Evolutionary conservation across 2,329 filamentous ascomycete species (phyloP).

Genomic region (Penicillium nordicum): DNA sequence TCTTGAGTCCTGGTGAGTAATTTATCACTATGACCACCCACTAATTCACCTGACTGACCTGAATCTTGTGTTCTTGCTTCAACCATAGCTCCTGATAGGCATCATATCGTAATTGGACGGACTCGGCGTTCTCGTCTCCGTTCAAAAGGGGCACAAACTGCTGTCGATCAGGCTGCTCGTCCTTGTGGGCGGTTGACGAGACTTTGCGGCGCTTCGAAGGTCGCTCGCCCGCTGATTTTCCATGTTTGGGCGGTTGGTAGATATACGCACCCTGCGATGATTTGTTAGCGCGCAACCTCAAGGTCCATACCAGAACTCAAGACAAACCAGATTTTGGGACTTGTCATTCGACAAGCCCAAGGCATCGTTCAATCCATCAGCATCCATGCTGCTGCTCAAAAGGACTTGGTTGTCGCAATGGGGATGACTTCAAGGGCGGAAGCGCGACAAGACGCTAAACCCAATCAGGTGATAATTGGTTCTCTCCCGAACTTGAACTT

Average conservation of each 20-base stretch:
- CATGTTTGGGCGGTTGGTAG: constrained; percentile 53
- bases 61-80: constrained; percentile 38
- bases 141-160: constrained; percentile 41
- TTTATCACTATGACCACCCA: neutral
- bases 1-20: constrained; percentile 22
- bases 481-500: constrained; percentile 23
- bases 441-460: constrained; percentile 30
- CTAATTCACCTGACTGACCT: constrained; percentile 25
- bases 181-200: constrained; percentile 34
- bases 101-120: constrained; percentile 35
- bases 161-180: constrained; percentile 12
- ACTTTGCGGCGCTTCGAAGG: constrained; percentile 59
- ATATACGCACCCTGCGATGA: constrained; percentile 58
- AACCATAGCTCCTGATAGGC: constrained; percentile 41
- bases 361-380: constrained; percentile 23
- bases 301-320: neutral
- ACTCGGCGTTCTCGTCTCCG: constrained; percentile 35
- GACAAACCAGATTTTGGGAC: constrained; percentile 30
- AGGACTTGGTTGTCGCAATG: constrained; percentile 12
- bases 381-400: constrained; percentile 17
- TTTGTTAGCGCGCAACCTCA: constrained; percentile 16
- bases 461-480: constrained; percentile 28
- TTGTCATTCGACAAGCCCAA: constrained; percentile 26
- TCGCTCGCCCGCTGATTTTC: constrained; percentile 36
- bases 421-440: constrained; percentile 21